Percentiles rank a stretch among this genome's conserved stretches.
phyloP scores from a whole-genome alignment of 352 stramenopile genomes.

The Peronospora belbahrii region DNA sequence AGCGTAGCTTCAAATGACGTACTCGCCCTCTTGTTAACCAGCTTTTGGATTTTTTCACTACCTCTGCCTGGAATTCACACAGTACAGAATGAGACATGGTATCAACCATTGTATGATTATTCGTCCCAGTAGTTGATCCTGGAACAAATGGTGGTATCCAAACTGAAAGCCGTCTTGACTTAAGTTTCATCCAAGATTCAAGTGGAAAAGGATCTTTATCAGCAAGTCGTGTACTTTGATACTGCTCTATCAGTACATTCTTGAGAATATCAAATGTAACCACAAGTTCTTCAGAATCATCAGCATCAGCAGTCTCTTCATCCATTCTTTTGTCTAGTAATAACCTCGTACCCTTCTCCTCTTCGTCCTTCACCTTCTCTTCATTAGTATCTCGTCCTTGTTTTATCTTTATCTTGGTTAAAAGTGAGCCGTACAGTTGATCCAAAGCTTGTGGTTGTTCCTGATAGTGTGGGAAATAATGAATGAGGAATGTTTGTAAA shows the following conservation, averaged over 20 bases:
- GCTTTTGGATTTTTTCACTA: conserved; percentile 60
- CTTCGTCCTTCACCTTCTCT: too few species aligned
- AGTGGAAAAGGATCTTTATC: conserved; percentile 34
- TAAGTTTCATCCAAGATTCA: conserved; percentile 18
- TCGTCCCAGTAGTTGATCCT: conserved; percentile 6
- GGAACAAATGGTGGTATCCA: conserved; percentile 4
- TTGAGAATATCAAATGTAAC: conserved; percentile 36
- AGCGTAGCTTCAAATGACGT: conserved; percentile 39
- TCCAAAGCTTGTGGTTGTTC: too few species aligned
- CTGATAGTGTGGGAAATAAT: too few species aligned
- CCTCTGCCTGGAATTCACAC: conserved; percentile 37
- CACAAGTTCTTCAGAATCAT: too few species aligned
- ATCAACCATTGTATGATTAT: too few species aligned
- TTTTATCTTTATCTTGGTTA: too few species aligned
- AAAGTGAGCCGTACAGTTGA: too few species aligned
- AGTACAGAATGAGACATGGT: too few species aligned
- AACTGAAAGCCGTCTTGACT: conserved; percentile 12
- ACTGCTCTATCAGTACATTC: conserved; percentile 28
- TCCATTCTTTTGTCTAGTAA: conserved; percentile 1
- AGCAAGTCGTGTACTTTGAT: conserved; percentile 27
- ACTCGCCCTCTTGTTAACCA: conserved; percentile 57
- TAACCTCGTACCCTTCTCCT: too few species aligned
- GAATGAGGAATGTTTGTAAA: too few species aligned
- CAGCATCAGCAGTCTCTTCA: conserved; percentile 1
- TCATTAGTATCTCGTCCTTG: too few species aligned